Percentiles rank a stretch among this genome's conserved stretches.
These are phyloP conservation scores for Citeromyces nyonsensis DNA, from an alignment of 805 yeast genomes.

Conservation along the genomic window DNA sequence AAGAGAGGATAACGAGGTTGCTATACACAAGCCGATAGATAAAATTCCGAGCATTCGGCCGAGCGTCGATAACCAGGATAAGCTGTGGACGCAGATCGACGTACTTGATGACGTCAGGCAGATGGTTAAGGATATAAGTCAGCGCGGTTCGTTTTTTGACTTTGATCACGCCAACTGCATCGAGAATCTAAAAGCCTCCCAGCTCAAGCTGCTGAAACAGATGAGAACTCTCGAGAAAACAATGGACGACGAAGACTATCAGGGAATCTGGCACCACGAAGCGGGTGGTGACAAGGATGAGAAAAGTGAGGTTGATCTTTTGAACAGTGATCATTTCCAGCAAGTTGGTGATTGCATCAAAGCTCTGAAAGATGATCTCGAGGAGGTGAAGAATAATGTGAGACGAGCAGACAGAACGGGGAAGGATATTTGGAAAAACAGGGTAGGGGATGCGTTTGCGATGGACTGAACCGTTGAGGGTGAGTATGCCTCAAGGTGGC, in stretches of 20 bases:
- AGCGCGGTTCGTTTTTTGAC: slow-evolving; percentile 33
- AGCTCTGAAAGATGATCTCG: slow-evolving; percentile 30
- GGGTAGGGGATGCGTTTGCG: no score
- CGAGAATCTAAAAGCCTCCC: slow-evolving; percentile 37
- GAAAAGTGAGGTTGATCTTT: slow-evolving; percentile 13
- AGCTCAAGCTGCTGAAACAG: slow-evolving; percentile 25
- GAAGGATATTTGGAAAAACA: slow-evolving; percentile 23
- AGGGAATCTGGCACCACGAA: slow-evolving; percentile 12
- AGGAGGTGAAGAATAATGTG: slow-evolving; percentile 35
- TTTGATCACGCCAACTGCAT: slow-evolving; percentile 34
- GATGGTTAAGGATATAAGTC: slow-evolving; percentile 29
- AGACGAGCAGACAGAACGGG: slow-evolving; percentile 26
- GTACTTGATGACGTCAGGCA: slow-evolving; percentile 65
- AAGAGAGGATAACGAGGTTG: slow-evolving; percentile 5
- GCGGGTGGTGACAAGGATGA: slow-evolving; percentile 3
- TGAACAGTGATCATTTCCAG: slow-evolving; percentile 35
- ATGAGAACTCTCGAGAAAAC: slow-evolving; percentile 12
- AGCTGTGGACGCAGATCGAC: slow-evolving; percentile 78
- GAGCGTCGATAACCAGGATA: slow-evolving; percentile 52
- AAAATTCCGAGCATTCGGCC: slow-evolving; percentile 40
- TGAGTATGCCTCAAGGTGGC: no score
- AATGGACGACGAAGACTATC: slow-evolving; percentile 11
- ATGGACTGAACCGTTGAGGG: no score
- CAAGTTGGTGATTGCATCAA: slow-evolving; percentile 32
- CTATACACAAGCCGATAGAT: slow-evolving; percentile 21